A percentile compares a stretch with the other conserved stretches of the same genome.
Conservation (phyloP, 768 basidiomycete species). For the Mycena epipterygia region DNA sequence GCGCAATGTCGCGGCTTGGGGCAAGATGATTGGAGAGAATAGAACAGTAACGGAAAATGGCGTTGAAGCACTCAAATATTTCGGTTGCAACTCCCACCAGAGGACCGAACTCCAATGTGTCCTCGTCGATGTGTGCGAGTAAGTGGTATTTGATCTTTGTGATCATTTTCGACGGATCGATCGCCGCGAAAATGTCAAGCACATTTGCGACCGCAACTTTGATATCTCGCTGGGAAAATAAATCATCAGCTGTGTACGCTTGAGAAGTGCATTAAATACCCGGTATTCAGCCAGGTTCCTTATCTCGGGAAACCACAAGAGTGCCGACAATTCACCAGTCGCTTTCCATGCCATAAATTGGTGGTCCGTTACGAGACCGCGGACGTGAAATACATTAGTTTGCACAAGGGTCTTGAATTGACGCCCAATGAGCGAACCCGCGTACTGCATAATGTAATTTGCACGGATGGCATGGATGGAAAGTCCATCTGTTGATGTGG, state of each 20-base stretch:
- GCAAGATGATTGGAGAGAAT: slow-evolving; percentile 45
- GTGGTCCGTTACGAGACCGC: slow-evolving; percentile 44
- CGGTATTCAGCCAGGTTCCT: not conserved
- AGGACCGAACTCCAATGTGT: slow-evolving; percentile 31
- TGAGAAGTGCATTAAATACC: not conserved
- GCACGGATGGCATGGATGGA: slow-evolving; percentile 56
- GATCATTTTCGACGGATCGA: no score
- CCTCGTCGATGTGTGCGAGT: slow-evolving; percentile 22
- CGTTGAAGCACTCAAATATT: slow-evolving; percentile 46
- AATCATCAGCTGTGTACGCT: not conserved
- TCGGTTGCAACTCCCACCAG: slow-evolving; percentile 32
- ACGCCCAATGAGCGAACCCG: slow-evolving; percentile 31
- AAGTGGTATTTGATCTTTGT: no score
- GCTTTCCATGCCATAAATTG: slow-evolving; percentile 40
- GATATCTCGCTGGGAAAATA: not conserved
- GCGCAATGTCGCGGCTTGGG: no score
- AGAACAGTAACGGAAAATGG: slow-evolving; percentile 42
- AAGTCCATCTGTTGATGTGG: slow-evolving; percentile 44
- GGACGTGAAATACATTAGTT: slow-evolving; percentile 51
- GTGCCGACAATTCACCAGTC: not conserved
- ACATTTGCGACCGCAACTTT: no score
- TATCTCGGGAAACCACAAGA: not conserved
- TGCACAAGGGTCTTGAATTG: no score
- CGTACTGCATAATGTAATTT: slow-evolving; percentile 54
- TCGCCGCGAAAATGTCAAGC: no score